Base-by-base conservation (phyloP, 441 rosid genomes). In the Breynia disticha region DNA sequence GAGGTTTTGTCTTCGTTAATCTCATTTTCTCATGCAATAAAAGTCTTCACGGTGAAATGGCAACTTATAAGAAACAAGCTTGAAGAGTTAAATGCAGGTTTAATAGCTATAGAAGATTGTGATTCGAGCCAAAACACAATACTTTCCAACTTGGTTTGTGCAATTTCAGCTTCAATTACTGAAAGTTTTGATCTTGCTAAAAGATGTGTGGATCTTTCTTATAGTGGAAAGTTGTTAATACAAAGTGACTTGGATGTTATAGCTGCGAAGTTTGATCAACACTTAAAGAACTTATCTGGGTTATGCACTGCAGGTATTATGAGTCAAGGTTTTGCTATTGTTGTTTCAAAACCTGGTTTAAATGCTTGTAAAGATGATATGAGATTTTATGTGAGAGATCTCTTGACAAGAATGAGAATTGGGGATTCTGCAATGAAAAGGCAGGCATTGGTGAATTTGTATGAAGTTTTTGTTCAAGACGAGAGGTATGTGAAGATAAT, bases 161-260 rank as follows among this genome's bases (percentile, higher is more conserved):
- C 81, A 45, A 60, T 82, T n/a, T 46, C 72, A 44, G 63, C 21
- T 32, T 67, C 91, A 11, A 67, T 75, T 16, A 67, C 54, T 16
- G 80, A 76, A 46, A 79, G 88, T 60, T 57, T 57, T 65, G 84
- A 79, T 70, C 95, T 84, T 54, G 95, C 90, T 13, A 67, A 77
- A 43, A 68, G 84, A 16, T 88, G 97, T 50, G 71, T 79, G 46
- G 81, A 88, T 74, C 79, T 82, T 59, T 72, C 90, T 0, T 91
- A 73, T 76, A 77, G 81, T 51, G 98, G 98, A 13, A 88, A 88
- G 90, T 91, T 91, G 16, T 68, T 88, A 78, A 91, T 91, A 97
- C 96, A 91, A 75, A 88, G 97, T 54, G 94, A 88, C 71, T 75
- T 91, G 58, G 97, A 91, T 59, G 72, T 79, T 5, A 59, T 86